These are phyloP conservation scores for Hanseniaspora vineae DNA, from an alignment of 805 yeast genomes.

Conservation along the genomic window DNA sequence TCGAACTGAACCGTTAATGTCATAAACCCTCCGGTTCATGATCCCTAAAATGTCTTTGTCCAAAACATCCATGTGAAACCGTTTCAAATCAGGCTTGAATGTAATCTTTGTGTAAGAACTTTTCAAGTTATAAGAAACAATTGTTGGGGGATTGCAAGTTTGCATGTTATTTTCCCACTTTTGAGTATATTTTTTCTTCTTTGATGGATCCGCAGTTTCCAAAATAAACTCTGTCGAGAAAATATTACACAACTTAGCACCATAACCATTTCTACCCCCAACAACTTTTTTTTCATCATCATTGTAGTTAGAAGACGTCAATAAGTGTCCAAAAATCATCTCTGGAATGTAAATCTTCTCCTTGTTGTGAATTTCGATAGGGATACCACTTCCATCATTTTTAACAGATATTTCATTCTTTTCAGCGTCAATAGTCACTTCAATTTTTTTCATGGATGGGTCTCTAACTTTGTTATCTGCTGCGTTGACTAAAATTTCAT, in stretches of 20 bases:
- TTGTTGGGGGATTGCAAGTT: constrained; percentile 60
- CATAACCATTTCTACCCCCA: constrained; percentile 98
- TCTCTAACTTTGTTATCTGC: constrained; percentile 98
- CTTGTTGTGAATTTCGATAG: constrained; percentile 82
- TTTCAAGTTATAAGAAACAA: constrained; percentile 31
- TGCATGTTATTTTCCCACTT: constrained; percentile 85
- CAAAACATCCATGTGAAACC: constrained; percentile 73
- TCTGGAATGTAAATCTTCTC: constrained; percentile 93
- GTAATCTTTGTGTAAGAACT: constrained; percentile 78
- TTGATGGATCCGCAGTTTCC: constrained; percentile 73
- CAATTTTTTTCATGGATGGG: constrained; percentile 74
- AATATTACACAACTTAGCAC: constrained; percentile 94
- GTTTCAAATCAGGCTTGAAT: constrained; percentile 74
- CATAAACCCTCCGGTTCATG: constrained; percentile 85
- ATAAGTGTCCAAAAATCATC: constrained; percentile 85
- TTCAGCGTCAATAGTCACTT: constrained; percentile 70
- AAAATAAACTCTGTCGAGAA: constrained; percentile 78
- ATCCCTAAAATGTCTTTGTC: constrained; percentile 79
- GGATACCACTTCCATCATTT: constrained; percentile 94
- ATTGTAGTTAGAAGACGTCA: constrained; percentile 92
- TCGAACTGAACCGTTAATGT: constrained; percentile 84
- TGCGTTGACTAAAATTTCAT: constrained; percentile 93
- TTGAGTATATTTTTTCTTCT: constrained; percentile 57
- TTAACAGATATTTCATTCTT: constrained; percentile 62
- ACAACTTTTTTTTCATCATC: constrained; percentile 92